Base-by-base conservation (phyloP, 2,329 filamentous ascomycete genomes). In the Botrytis porri region DNA sequence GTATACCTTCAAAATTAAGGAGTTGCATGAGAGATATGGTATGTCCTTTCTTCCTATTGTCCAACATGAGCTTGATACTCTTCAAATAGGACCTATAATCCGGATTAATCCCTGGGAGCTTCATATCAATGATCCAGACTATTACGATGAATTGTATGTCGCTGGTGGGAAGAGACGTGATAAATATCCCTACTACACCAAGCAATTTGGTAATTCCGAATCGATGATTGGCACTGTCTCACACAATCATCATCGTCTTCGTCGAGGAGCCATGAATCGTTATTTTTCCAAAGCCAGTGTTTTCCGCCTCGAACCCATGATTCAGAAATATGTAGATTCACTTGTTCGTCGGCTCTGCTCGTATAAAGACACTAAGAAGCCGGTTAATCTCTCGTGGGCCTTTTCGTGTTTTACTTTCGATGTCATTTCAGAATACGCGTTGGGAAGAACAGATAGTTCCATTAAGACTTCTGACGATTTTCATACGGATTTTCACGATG, bases 1-100 rank as follows among this genome's bases (percentile, higher is more conserved):
- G 76, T 85, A 84, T 74, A 83, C 79, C 22, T 83, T 81, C 76
- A 81, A 84, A 72, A 83, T 85, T 35, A 76, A 80, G 60, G 78
- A 82, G 69, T 77, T 86, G 76, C 84, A 86, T 76, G 76, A 82
- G 64, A 75, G 78, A 75, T 85, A 85, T 72, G 80, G 79, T 71
- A n/a, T 25, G 57, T 29, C 12, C 20, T n/a, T 22, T 62, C n/a
- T 20, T 22, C 6, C 16, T 10, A 7, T 62, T 25, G 22, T 35
- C 22, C 8, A 16, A 29, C 22, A 69, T 20, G 51, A 43, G 18
- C 22, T 20, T 63, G 29, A 57, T 29, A 39, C 14, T 48, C 12
- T 45, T 45, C 54, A 39, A 41, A 12, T 43, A 70, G 71, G 65
- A 16, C 80, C 81, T 2, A 80, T 83, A n/a, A 75, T 83, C 45